Conservation (phyloP, 75 land plant species). For the Selaginella moellendorffii region DNA sequence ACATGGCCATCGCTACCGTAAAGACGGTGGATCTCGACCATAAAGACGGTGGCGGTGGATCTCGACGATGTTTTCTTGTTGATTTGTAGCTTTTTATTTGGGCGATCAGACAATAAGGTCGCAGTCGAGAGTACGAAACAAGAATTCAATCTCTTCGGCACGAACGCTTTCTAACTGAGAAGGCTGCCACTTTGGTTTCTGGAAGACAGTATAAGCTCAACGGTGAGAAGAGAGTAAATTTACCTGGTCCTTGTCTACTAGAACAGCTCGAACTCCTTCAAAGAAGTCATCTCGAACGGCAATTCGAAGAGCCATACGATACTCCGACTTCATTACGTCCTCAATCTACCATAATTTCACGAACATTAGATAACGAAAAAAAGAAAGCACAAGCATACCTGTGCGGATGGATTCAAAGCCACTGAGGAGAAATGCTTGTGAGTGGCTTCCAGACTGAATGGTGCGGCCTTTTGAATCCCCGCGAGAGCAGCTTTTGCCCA, state of each 20-base stretch:
- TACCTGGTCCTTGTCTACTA: constrained; percentile 94
- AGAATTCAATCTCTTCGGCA: constrained; percentile 31
- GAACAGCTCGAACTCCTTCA: constrained; percentile 95
- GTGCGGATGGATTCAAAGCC: constrained; percentile 16
- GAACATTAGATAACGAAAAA: too few relatives aligned
- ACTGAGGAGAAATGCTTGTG: constrained; percentile 57
- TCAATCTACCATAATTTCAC: constrained; percentile 43
- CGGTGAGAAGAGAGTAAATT: not conserved
- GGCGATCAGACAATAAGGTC: too few relatives aligned
- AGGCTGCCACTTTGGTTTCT: constrained; percentile 89
- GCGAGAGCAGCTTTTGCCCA: constrained; percentile 83
- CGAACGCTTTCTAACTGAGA: constrained; percentile 43
- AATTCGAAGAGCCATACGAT: constrained; percentile 61
- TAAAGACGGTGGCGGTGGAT: too few relatives aligned
- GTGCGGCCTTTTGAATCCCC: constrained; percentile 77
- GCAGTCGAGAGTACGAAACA: too few relatives aligned
- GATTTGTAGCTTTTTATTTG: too few relatives aligned
- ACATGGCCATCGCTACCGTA: too few relatives aligned
- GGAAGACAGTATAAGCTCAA: constrained; percentile 7
- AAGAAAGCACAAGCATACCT: too few relatives aligned
- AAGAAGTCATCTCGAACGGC: constrained; percentile 64
- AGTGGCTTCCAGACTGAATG: constrained; percentile 71
- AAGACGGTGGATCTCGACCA: too few relatives aligned
- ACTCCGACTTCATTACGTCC: constrained; percentile 84
- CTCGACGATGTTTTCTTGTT: too few relatives aligned